Base-by-base conservation (phyloP, 805 yeast species). In the Maudiozyma saulgeensis region DNA sequence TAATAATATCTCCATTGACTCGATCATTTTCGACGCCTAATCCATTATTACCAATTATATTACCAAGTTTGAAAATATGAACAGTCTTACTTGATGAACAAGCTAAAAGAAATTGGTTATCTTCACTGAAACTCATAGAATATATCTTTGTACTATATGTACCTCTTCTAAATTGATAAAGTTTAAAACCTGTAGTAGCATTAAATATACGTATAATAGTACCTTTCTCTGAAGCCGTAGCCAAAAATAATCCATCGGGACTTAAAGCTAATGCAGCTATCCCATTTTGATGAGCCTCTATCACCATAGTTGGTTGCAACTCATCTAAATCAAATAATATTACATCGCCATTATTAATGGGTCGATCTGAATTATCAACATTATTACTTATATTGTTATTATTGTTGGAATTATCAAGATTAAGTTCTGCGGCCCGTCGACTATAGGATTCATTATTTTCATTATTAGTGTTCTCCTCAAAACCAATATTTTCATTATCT, bases 11-110 rank as follows among this genome's bases (percentile, higher is more conserved):
- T 11, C 35, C 45, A 16, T 6, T 38, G 25, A 43, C 49, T 13
- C 35, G 44, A 2, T 35, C 49, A 18, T 32, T 32, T 11, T 45
- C 66, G 21, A 60, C 71, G n/a, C 59, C 55, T 9, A 48, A 50
- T 12, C 54, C 65, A 21, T 23, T 43, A 38, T 53, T 60, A 13
- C 54, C 54, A n/a, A 56, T 63, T 25, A 52, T 66, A 21, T 56
- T 63, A 6, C 56, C 85, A 47, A 90, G 67, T 50, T 89, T 76
- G 73, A 91, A 93, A 38, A 93, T 80, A 66, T 93, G 99, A 21
- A 93, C 90, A 0, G 99, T 93, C 42, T 87, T 95, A 19, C 95
- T 87, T 2, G 95, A 80, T 26, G 95, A 84, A 11, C 91, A 80
- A 25, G 91, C 96, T n/a, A 87, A 78, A 31, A 93, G 70, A 53